Conservation (phyloP, 257 asterid species). For the Thymus quinquecostatus region DNA sequence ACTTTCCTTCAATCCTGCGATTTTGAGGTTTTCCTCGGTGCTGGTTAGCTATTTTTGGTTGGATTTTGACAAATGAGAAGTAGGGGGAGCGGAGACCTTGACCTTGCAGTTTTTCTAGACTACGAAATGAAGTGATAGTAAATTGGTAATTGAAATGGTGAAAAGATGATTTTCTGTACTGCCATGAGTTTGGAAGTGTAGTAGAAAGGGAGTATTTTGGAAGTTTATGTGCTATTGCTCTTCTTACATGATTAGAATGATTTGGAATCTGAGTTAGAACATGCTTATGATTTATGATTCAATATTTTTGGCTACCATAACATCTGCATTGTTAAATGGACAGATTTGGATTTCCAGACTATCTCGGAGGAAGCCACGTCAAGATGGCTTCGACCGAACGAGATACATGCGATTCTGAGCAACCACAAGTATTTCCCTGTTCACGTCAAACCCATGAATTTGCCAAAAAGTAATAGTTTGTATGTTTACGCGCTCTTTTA, state of each 20-base stretch:
- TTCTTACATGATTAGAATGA: slow-evolving; percentile 10
- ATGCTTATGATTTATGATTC: neutral
- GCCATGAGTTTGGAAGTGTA: slow-evolving; percentile 15
- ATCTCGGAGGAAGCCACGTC: slow-evolving; percentile 78
- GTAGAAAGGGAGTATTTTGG: slow-evolving; percentile 11
- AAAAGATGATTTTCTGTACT: neutral
- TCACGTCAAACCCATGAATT: slow-evolving; percentile 81
- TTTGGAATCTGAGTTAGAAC: neutral
- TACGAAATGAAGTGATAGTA: neutral
- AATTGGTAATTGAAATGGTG: slow-evolving; percentile 9
- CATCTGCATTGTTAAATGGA: slow-evolving; percentile 30
- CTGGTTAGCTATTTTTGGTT: neutral
- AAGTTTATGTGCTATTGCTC: slow-evolving; percentile 10
- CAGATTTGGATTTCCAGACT: slow-evolving; percentile 78
- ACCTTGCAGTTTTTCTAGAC: slow-evolving; percentile 3
- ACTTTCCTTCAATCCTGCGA: neutral
- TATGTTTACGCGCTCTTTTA: slow-evolving; percentile 22
- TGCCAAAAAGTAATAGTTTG: slow-evolving; percentile 75
- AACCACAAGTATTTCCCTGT: slow-evolving; percentile 73
- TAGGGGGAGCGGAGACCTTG: neutral
- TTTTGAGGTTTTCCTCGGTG: neutral
- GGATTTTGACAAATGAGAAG: slow-evolving; percentile 15
- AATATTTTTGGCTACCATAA: slow-evolving; percentile 19
- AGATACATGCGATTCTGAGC: slow-evolving; percentile 88
- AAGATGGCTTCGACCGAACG: slow-evolving; percentile 97